Conservation (phyloP, 1,284 basidiomycete species). For the Cystobasidium sp. region DNA sequence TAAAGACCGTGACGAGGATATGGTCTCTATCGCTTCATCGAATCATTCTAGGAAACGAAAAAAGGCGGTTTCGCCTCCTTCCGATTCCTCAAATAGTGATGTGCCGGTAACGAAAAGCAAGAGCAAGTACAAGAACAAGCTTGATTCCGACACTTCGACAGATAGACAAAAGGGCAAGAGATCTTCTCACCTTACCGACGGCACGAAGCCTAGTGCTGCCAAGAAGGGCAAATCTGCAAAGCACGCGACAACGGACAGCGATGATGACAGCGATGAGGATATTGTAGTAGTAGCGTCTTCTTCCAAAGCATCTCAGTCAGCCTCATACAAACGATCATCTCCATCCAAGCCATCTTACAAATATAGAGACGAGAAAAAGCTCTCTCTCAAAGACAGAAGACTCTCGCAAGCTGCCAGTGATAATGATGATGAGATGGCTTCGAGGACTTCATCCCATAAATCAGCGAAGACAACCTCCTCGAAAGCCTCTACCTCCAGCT, state of each 20-base stretch:
- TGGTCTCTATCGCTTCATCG: neutral
- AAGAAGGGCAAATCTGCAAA: slow-evolving; percentile 9
- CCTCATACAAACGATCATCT: neutral
- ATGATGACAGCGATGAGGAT: slow-evolving; percentile 25
- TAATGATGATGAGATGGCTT: neutral
- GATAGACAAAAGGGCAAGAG: neutral
- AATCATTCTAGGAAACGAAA: neutral
- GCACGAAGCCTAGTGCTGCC: neutral
- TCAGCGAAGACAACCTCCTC: neutral
- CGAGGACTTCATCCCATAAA: neutral
- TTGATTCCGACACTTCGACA: neutral
- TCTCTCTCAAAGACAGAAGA: neutral
- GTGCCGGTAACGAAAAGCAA: neutral
- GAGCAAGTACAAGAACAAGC: neutral
- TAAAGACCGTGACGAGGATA: neutral
- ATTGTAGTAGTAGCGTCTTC: slow-evolving; percentile 1
- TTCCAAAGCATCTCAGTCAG: neutral
- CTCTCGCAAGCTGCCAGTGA: neutral
- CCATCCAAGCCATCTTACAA: neutral
- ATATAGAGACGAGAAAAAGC: neutral
- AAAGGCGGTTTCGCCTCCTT: neutral
- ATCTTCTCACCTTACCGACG: neutral
- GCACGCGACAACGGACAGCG: neutral
- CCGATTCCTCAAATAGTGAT: slow-evolving; percentile 1
- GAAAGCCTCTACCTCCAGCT: neutral